Base-by-base conservation (phyloP, 2,329 filamentous ascomycete species). In the Cercospora canescens region DNA sequence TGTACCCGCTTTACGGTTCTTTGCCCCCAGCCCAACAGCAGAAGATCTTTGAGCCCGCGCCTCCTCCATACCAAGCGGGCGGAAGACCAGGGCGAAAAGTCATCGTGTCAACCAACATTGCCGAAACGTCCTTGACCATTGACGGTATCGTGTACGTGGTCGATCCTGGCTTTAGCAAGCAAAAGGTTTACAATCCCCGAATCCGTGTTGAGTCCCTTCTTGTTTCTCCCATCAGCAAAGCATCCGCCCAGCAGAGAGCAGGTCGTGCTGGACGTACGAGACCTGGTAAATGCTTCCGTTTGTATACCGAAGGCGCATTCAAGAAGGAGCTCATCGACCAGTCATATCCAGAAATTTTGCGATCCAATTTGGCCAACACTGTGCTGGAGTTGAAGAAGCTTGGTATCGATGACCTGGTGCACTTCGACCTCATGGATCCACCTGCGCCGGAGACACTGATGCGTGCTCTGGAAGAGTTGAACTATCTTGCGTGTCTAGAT, bases 91-190 rank as follows among this genome's bases (percentile, higher is more conserved):
- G 95, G n/a, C 87, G 95, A 68, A 99, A 99, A 80, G 90, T 89
- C 76, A 96, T 99, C 73, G 87, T 99, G 32, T 92, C 94, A 9
- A 99, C 95, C 71, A 99, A 99, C 80, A 99, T 99, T 79, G 95
- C 95, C 52, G 95, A 99, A 83, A 99, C 95, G 0, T 94, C 91
- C 75, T 87, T 99, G 80, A 99, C 95, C 55, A 99, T 99, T 67
- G 95, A 99, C 76, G 95, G 95, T 77, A 99, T 99, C 70, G 95
- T 99, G 37, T 99, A 97, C 76, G 95, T 99, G 35, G 94, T 99
- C n/a, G 95, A 99, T 76, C 94, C 95, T 2, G 95, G 95, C 37
- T 99, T 99, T 83, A 97, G 93, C 82, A 99, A 99, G 83, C 95
- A 99, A 76, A 99, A 98, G 81, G 95, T 98, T 69, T 99, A 98